Conservation (phyloP, 768 basidiomycete genomes). For the Tulasnella sp. region DNA sequence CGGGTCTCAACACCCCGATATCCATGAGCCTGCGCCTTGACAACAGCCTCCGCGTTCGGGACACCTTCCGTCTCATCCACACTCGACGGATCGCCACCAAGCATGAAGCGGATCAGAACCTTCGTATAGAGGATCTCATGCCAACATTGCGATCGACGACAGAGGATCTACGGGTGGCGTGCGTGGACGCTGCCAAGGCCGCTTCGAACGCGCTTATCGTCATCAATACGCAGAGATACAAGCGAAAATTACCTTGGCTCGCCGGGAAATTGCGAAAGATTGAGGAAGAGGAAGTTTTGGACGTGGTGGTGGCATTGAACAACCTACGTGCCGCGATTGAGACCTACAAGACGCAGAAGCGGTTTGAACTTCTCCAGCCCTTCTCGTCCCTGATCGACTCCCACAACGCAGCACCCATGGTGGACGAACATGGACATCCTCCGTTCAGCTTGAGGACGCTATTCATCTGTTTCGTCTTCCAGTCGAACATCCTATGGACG, state of each 20-base stretch:
- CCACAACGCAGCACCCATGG: constrained; percentile 27
- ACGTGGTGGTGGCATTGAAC: constrained; percentile 24
- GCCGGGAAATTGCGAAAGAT: constrained; percentile 7
- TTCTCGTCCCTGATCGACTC: constrained; percentile 27
- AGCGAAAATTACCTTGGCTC: constrained; percentile 5
- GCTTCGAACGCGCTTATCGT: constrained; percentile 23
- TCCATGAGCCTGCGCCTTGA: not conserved
- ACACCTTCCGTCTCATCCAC: constrained; percentile 31
- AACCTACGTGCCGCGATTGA: constrained; percentile 24
- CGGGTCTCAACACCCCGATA: constrained; percentile 11
- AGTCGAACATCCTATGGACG: constrained; percentile 33
- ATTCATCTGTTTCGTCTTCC: constrained; percentile 41
- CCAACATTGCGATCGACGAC: constrained; percentile 30
- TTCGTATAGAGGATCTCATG: constrained; percentile 29
- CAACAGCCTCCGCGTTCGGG: constrained; percentile 20
- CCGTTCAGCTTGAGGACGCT: constrained; percentile 29
- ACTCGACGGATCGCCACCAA: constrained; percentile 23
- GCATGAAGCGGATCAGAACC: constrained; percentile 24
- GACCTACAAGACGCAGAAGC: constrained; percentile 27
- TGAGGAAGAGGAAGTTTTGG: constrained; percentile 16
- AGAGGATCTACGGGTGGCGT: constrained; percentile 27
- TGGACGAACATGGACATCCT: constrained; percentile 8
- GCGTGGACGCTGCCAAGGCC: constrained; percentile 23
- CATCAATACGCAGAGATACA: constrained; percentile 31
- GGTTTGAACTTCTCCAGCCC: constrained; percentile 34